Percentiles rank a stretch among this genome's conserved stretches.
phyloP scores from a whole-genome alignment of 495 filamentous ascomycete species.

The Penicillium simplicissimum region DNA sequence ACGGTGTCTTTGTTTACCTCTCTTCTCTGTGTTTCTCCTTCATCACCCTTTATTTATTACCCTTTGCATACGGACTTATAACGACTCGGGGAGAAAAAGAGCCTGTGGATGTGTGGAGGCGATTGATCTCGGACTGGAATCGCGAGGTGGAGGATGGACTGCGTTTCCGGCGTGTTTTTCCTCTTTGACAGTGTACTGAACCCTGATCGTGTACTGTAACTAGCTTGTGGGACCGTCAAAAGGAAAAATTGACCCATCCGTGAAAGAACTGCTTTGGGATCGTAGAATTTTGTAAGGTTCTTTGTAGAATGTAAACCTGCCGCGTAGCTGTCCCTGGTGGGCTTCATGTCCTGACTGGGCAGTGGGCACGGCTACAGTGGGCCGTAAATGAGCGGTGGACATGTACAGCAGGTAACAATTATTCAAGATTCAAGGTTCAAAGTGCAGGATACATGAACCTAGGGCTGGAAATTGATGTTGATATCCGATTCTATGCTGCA shows the following conservation, averaged over 20 bases:
- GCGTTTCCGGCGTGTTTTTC: constrained; percentile 19
- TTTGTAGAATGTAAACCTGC: too few relatives aligned
- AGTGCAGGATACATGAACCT: not conserved
- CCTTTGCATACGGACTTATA: constrained; percentile 21
- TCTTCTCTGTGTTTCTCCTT: not conserved
- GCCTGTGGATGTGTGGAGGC: not conserved
- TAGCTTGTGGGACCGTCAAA: constrained; percentile 24
- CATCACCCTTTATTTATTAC: constrained; percentile 3
- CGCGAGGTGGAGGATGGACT: constrained; percentile 6
- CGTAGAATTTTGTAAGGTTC: not conserved
- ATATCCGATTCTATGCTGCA: too few relatives aligned
- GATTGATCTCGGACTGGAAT: not conserved
- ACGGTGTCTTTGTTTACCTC: constrained; percentile 14
- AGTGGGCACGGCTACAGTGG: not conserved
- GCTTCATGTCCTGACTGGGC: not conserved
- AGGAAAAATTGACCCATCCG: constrained; percentile 28
- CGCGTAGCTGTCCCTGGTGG: too few relatives aligned
- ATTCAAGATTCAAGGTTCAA: not conserved
- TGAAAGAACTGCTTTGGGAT: constrained; percentile 7
- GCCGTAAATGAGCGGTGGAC: constrained; percentile 1
- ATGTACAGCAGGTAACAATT: not conserved
- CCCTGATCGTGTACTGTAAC: constrained; percentile 24
- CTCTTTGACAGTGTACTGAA: constrained; percentile 21
- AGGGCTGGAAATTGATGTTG: too few relatives aligned
- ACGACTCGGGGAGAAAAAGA: constrained; percentile 5